These are phyloP conservation scores for Hypoxylon sp. DNA, from an alignment of 2,329 filamentous ascomycete genomes.

Conservation along the genomic window DNA sequence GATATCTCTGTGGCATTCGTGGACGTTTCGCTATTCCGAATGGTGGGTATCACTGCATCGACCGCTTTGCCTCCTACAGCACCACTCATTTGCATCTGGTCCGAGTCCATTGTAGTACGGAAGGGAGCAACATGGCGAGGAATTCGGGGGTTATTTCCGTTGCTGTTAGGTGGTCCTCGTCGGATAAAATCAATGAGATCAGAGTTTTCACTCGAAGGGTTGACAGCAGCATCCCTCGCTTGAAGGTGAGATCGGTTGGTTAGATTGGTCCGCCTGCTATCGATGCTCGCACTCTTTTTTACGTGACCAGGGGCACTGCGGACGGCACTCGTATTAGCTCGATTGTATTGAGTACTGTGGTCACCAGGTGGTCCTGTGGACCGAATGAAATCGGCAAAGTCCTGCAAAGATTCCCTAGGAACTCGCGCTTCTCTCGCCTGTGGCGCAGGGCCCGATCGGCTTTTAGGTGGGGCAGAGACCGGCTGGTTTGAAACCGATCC, in stretches of 20 bases:
- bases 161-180: slow-evolving; percentile 78
- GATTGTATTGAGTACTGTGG: slow-evolving; percentile 38
- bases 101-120: slow-evolving; percentile 86
- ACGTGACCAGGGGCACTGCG: slow-evolving; percentile 56
- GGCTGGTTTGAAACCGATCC: slow-evolving; percentile 54
- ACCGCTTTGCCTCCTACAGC: slow-evolving; percentile 70
- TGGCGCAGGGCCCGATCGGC: slow-evolving; percentile 52
- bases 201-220: slow-evolving; percentile 77
- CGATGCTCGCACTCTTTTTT: slow-evolving; percentile 57
- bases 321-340: slow-evolving; percentile 48
- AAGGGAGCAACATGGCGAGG: slow-evolving; percentile 88
- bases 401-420: slow-evolving; percentile 78
- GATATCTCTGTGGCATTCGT: slow-evolving; percentile 72
- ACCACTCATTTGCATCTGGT: slow-evolving; percentile 72
- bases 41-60: slow-evolving; percentile 70
- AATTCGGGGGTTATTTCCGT: slow-evolving; percentile 77
- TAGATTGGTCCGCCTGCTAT: slow-evolving; percentile 58
- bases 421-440: slow-evolving; percentile 81
- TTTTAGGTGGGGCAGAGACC: slow-evolving; percentile 53
- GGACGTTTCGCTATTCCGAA: slow-evolving; percentile 71
- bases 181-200: slow-evolving; percentile 97
- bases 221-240: slow-evolving; percentile 79
- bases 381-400: slow-evolving; percentile 92
- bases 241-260: slow-evolving; percentile 70
- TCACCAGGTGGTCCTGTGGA: slow-evolving; percentile 80